Evolutionary conservation across 2,329 filamentous ascomycete genomes (phyloP).

Genomic region (Penicillium sp.): DNA sequence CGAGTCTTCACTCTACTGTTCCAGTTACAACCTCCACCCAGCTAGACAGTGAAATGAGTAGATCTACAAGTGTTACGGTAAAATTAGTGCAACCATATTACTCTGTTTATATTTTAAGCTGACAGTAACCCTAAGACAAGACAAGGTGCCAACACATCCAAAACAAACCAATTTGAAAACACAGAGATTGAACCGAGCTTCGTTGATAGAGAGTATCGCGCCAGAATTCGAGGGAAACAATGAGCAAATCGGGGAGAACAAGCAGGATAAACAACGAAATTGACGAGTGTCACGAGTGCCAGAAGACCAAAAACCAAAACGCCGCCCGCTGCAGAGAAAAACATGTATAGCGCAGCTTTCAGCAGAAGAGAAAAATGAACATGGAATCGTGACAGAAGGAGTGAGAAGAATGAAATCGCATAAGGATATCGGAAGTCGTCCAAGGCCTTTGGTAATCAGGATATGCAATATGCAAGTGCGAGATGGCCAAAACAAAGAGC

Average conservation of each 20-base stretch:
- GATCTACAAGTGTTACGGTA: too few relatives aligned
- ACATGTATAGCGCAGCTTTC: constrained; percentile 23
- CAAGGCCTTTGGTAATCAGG: constrained; percentile 17
- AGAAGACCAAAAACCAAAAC: constrained; percentile 20
- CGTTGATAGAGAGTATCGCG: constrained; percentile 8
- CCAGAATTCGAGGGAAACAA: constrained; percentile 4
- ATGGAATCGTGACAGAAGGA: constrained; percentile 18
- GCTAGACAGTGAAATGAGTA: too few relatives aligned
- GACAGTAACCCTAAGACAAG: constrained; percentile 4
- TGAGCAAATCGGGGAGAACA: constrained; percentile 1
- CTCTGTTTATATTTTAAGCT: constrained; percentile 1
- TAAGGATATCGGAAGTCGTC: constrained; percentile 2
- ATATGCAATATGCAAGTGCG: constrained; percentile 24
- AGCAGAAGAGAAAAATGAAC: constrained; percentile 1
- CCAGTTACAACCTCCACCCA: too few relatives aligned
- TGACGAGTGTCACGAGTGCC: constrained; percentile 11
- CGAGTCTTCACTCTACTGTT: too few relatives aligned
- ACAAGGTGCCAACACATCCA: constrained; percentile 6
- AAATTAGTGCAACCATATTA: constrained; percentile 1
- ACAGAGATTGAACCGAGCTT: constrained; percentile 13
- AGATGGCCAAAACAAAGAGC: constrained; percentile 12
- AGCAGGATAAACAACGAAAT: constrained; percentile 3
- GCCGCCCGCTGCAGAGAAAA: constrained; percentile 29
- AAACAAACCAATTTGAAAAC: constrained; percentile 4
- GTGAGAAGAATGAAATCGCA: constrained; percentile 6